A percentile compares a stretch with the other conserved stretches of the same genome.
These are phyloP conservation scores for Rhizopogon vesiculosus DNA, from an alignment of 768 basidiomycete genomes.

Conservation along the genomic window DNA sequence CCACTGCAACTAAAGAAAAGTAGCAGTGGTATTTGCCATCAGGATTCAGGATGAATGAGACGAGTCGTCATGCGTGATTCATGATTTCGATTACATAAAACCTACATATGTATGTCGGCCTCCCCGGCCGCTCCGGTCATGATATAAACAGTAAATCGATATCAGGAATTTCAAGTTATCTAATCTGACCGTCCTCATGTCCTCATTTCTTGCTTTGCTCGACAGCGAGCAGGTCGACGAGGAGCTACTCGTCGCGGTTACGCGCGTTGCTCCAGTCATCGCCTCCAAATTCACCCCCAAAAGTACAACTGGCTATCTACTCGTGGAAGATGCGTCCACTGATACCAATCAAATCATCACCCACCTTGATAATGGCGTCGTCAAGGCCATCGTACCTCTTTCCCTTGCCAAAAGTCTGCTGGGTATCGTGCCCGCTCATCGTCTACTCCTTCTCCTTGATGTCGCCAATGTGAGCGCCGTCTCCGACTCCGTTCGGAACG, in stretches of 20 bases:
- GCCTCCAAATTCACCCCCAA: constrained; percentile 22
- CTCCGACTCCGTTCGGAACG: constrained; percentile 66
- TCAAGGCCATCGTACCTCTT: constrained; percentile 74
- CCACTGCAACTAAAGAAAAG: no score
- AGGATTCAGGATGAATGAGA: no score
- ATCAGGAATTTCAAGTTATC: no score
- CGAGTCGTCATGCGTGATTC: no score
- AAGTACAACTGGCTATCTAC: constrained; percentile 41
- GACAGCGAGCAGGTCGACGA: constrained; percentile 37
- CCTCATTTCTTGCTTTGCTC: constrained; percentile 57
- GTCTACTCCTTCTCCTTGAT: constrained; percentile 74
- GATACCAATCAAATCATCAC: constrained; percentile 53
- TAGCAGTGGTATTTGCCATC: no score
- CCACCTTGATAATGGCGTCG: constrained; percentile 73
- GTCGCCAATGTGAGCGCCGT: constrained; percentile 70
- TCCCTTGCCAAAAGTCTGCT: constrained; percentile 64
- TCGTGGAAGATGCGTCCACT: constrained; percentile 46
- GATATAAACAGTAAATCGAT: no score
- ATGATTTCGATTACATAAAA: no score
- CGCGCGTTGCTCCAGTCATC: constrained; percentile 77
- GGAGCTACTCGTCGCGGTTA: constrained; percentile 52
- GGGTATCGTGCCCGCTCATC: constrained; percentile 61
- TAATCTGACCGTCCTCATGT: constrained; percentile 25
- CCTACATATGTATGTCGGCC: no score
- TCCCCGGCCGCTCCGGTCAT: no score